A percentile compares a stretch with the other conserved stretches of the same genome.
Evolutionary conservation across 257 asterid genomes (phyloP).

Genomic region (Thymus quinquecostatus): DNA sequence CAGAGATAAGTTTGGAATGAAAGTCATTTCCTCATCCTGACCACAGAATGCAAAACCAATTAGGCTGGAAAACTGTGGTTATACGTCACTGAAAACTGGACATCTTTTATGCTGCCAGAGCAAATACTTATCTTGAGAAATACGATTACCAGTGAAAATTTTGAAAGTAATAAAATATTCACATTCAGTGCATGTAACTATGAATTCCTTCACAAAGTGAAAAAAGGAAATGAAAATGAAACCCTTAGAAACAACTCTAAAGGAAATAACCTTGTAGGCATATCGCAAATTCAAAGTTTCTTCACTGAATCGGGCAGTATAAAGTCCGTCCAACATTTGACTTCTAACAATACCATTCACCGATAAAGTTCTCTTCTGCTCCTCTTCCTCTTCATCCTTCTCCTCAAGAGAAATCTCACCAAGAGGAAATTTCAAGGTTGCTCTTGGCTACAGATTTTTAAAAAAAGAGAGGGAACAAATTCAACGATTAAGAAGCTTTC

Average conservation of each 20-base stretch:
- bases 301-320: slow-evolving; percentile 72
- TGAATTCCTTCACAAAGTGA: background rate
- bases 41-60: slow-evolving; percentile 11
- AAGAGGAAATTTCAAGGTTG: slow-evolving; percentile 74
- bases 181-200: background rate
- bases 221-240: background rate
- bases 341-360: slow-evolving; percentile 67
- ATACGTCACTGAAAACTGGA: background rate
- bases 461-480: background rate
- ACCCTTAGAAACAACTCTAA: background rate
- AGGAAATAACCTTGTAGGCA: slow-evolving; percentile 69
- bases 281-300: slow-evolving; percentile 72
- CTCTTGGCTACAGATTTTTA: slow-evolving; percentile 67
- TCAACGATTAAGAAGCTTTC: background rate
- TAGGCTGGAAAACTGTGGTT: slow-evolving; percentile 9
- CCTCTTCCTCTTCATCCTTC: slow-evolving; percentile 58
- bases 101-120: background rate
- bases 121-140: background rate
- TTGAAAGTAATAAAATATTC: background rate
- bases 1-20: slow-evolving; percentile 77
- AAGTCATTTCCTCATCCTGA: slow-evolving; percentile 87
- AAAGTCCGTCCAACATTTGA: slow-evolving; percentile 59
- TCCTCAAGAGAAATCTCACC: slow-evolving; percentile 85
- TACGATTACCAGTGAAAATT: background rate
- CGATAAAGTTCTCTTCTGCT: slow-evolving; percentile 53